Base-by-base conservation (phyloP, 2,329 filamentous ascomycete genomes). In the Fusarium domesticum region DNA sequence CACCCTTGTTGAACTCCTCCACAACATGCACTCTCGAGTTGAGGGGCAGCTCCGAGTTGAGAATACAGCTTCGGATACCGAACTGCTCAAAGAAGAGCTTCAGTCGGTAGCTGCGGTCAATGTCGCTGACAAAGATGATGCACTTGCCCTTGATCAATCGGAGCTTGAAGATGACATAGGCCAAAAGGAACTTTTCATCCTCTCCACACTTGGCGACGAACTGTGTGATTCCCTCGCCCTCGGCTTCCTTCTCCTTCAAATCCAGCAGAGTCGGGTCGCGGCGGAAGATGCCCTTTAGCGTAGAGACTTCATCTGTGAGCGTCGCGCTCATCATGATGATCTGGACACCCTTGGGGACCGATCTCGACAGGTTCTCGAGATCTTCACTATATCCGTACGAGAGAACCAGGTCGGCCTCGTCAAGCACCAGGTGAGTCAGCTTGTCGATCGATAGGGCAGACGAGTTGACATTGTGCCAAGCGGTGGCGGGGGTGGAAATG, bases 31-130 rank as follows among this genome's bases (percentile, higher is more conserved):
- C 83, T 47, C 93, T 79, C 1, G 88, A 93, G 61, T 96, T 96
- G 54, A 97, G 84, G 0, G 93, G 93, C 28, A 98, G 71, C 63
- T 98, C 92, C 1, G 89, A 93, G 70, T 98, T 98, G 32, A 98
- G 72, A 19, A 96, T 88, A 67, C 89, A 95, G 60, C 88, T 92
- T 64, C 89, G 86, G 63, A 96, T 92, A 36, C 90, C 91, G 62
- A 98, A 98, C 64, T 98, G 93, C 68, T 98, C 93, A 40, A 98
- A 80, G 64, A 93, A 98, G 6, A 98, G 77, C 69, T 96, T 96
- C 18, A 98, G 72, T 28, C 93, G 81, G 68, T 98, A 98, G 59
- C 87, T 95, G 53, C 76, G 71, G 68, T 96, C 91, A 42, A 95
- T 85, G 56, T 96, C 89, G 19, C 82, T 85, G 6, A 96, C 90